phyloP scores from a whole-genome alignment of 1,284 basidiomycete species.

The Heterobasidion irregulare region DNA sequence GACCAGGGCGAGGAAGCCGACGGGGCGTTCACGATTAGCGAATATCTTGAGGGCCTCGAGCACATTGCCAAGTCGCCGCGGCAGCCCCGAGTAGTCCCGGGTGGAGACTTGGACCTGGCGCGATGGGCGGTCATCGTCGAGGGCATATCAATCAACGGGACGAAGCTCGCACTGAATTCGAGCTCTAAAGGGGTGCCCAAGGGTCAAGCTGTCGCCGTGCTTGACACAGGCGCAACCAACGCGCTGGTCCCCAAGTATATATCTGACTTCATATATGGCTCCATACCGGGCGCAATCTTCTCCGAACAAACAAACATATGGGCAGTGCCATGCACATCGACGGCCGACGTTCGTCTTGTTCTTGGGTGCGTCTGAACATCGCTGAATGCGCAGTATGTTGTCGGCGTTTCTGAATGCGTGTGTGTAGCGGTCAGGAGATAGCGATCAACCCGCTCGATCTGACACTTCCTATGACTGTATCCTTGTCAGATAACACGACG shows the following conservation, averaged over 20 bases:
- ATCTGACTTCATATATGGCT: slow-evolving; percentile 21
- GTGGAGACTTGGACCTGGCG: slow-evolving; percentile 1
- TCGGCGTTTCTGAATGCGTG: background rate
- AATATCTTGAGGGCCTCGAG: slow-evolving; percentile 17
- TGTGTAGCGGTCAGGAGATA: slow-evolving; percentile 7
- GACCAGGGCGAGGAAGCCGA: slow-evolving; percentile 16
- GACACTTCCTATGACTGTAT: slow-evolving; percentile 2
- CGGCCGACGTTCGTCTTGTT: slow-evolving; percentile 16
- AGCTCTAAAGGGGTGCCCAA: slow-evolving; percentile 15
- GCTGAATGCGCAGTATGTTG: background rate
- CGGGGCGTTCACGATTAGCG: slow-evolving; percentile 22
- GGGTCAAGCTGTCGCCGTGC: slow-evolving; percentile 19
- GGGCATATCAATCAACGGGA: slow-evolving; percentile 20
- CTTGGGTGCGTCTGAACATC: slow-evolving; percentile 16
- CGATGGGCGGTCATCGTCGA: slow-evolving; percentile 22
- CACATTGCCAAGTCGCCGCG: slow-evolving; percentile 15
- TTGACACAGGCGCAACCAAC: slow-evolving; percentile 24
- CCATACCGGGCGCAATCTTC: slow-evolving; percentile 17
- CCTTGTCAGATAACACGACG: slow-evolving; percentile 6
- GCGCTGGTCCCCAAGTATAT: slow-evolving; percentile 18
- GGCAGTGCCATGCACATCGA: slow-evolving; percentile 18
- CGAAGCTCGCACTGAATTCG: slow-evolving; percentile 20
- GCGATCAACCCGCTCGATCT: slow-evolving; percentile 21
- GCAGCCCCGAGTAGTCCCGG: background rate
- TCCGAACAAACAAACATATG: slow-evolving; percentile 13